Evolutionary conservation across 148 eudicot species (phyloP).

Genomic region (Amaranthus palmeri): DNA sequence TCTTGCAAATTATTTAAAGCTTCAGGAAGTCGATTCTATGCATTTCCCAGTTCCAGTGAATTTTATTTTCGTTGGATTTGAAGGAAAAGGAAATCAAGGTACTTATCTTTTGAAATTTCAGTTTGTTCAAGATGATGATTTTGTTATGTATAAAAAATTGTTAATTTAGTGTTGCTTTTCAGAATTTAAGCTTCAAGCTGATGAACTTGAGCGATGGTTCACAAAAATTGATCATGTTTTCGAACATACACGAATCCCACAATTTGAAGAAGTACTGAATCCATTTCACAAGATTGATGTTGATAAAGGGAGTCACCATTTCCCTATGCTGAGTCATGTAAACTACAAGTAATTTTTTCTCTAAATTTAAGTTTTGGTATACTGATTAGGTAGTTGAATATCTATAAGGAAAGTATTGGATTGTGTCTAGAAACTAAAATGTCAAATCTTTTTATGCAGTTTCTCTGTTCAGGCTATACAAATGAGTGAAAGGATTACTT

Average conservation of each 20-base stretch:
- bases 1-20: slow-evolving; percentile 74
- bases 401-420: not conserved
- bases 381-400: slow-evolving; percentile 1
- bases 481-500: slow-evolving; percentile 81
- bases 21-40: slow-evolving; percentile 87
- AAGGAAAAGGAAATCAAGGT: slow-evolving; percentile 93
- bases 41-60: slow-evolving; percentile 88
- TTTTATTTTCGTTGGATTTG: slow-evolving; percentile 88
- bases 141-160: slow-evolving; percentile 3
- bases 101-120: slow-evolving; percentile 11
- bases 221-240: slow-evolving; percentile 92
- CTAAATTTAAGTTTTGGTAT: slow-evolving; percentile 1
- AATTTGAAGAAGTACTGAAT: slow-evolving; percentile 64
- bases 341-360: slow-evolving; percentile 64
- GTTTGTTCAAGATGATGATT: slow-evolving; percentile 10
- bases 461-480: slow-evolving; percentile 94
- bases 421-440: slow-evolving; percentile 8
- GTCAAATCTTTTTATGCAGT: slow-evolving; percentile 40
- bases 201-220: slow-evolving; percentile 97
- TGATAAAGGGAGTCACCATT: slow-evolving; percentile 62
- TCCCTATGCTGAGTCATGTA: slow-evolving; percentile 76
- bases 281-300: slow-evolving; percentile 75
- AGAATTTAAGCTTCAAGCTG: slow-evolving; percentile 73
- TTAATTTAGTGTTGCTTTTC: slow-evolving; percentile 15
- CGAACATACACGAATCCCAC: slow-evolving; percentile 77